Evolutionary conservation across 2,329 filamentous ascomycete genomes (phyloP), one percentile per base, ranked within the genome.

Genomic region (Clonostachys solani): DNA sequence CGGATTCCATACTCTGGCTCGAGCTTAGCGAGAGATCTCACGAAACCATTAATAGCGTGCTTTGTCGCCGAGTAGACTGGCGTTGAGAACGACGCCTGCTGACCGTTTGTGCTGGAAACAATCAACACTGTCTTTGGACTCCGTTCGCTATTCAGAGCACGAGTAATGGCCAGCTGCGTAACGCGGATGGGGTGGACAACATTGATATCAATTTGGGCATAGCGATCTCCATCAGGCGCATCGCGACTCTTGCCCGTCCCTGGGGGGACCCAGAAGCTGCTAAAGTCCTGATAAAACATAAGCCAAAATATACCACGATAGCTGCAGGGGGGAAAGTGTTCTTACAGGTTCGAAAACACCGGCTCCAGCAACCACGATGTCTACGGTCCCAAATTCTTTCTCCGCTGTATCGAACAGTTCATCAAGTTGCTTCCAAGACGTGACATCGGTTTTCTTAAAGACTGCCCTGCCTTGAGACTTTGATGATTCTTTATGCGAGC

Each of bases 261-360:
- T 0, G 69, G 69, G 2, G 68, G 68, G 34, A 63, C 60, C 69
- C 69, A 72, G 44, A 72, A 72, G 55, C 54, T 64, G 12, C 18
- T 19, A 19, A 19, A 19, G 18, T 19, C 18, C 18, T 19, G 18
- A 19, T 5, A 19, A 19, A 19, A 19, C 18, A 19, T 19, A 19
- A 19, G 18, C 18, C 18, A 19, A 19, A 5, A 5, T n/a, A 19
- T 19, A 5, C 18, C 18, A 5, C 18, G 18, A 19, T 19, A 4
- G 4, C 5, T 19, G 18, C 18, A 19, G 18, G 18, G 18, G 18
- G 18, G 18, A 4, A n/a, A n/a, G 4, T 19, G 66, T 67, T 62
- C 62, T 70, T 6, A 57, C 51, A 53, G 72, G 73, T 49, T 75
- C 73, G 43, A 69, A 76, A 5, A 76, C 59, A 23, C 73, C 73